Evolutionary conservation across 2,329 filamentous ascomycete species (phyloP), one percentile per base, ranked within the genome.

Genomic region (Aspergillus piperis): DNA sequence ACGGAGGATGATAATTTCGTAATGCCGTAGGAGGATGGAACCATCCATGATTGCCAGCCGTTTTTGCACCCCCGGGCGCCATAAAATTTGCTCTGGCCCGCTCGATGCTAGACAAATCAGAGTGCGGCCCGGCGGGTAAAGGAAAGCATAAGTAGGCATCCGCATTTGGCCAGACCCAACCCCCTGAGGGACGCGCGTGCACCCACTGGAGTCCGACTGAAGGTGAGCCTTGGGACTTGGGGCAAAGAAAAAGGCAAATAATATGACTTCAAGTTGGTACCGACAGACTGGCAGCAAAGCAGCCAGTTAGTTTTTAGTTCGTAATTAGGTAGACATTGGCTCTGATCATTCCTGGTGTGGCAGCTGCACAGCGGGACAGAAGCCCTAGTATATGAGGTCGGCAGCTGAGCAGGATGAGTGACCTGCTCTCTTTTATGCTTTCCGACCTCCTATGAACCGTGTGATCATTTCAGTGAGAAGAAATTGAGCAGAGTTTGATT

Each of bases 141-240:
- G 51, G 39, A 54, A 32, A 54, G 41, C 38, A 27, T 52, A 57
- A 63, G 42, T 63, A 57, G 52, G 38, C 63, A 65, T 60, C 60
- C 65, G 60, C 61, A 64, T 63, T 59, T 54, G 62, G 52, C 63
- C 61, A 59, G 63, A 66, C 57, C 59, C 58, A 55, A 42, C 57
- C 64, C 65, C 66, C 66, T 65, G 64, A 64, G 61, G 53, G 66
- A 64, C 66, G 63, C 66, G 66, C 60, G 64, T 68, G 64, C 64
- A 58, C 57, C 44, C 58, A 39, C 54, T 39, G 44, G 47, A 17
- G 23, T 50, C 25, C 8, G 25, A 27, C 23, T 17, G 25, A 11
- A 19, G 6, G 15, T 17, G 47, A 25, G 23, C 8, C 17, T 44
- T 44, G 41, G 21, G 27, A 41, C 42, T 53, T 57, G 47, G 52